A percentile compares a stretch with the other conserved stretches of the same genome.
Evolutionary conservation across 306 rosid genomes (phyloP).

Genomic region (Comarum palustre): DNA sequence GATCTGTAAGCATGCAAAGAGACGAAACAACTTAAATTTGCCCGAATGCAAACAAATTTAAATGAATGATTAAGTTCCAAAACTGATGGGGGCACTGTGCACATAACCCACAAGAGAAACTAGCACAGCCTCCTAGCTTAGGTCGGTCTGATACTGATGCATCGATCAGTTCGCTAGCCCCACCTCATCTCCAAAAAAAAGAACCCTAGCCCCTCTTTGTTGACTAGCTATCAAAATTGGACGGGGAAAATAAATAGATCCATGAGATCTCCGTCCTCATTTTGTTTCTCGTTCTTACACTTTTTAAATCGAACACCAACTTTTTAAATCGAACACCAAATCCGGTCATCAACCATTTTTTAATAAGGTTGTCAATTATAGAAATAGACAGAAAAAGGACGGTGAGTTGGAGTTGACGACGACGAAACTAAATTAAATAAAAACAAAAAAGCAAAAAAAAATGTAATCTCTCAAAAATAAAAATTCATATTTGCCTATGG

Average conservation of each 20-base stretch:
- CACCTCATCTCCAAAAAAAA: too few relatives aligned
- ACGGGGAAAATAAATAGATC: conserved; percentile 2
- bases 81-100: not conserved
- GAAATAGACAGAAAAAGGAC: too few relatives aligned
- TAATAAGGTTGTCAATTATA: too few relatives aligned
- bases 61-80: not conserved
- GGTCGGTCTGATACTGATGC: not conserved
- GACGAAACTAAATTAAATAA: too few relatives aligned
- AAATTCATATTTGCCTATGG: too few relatives aligned
- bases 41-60: not conserved
- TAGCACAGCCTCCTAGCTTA: not conserved
- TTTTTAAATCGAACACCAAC: too few relatives aligned
- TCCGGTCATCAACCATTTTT: too few relatives aligned
- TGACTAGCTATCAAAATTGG: conserved; percentile 29
- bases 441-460: too few relatives aligned
- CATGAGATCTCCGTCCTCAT: not conserved
- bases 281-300: not conserved
- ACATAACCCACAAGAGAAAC: not conserved
- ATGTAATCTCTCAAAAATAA: too few relatives aligned
- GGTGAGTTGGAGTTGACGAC: too few relatives aligned
- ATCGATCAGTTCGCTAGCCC: not conserved
- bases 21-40: conserved; percentile 1
- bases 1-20: not conserved
- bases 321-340: too few relatives aligned
- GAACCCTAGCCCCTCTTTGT: conserved; percentile 38